These are phyloP conservation scores for Xylaria sp. DNA, from an alignment of 2,329 filamentous ascomycete genomes.

Conservation along the genomic window DNA sequence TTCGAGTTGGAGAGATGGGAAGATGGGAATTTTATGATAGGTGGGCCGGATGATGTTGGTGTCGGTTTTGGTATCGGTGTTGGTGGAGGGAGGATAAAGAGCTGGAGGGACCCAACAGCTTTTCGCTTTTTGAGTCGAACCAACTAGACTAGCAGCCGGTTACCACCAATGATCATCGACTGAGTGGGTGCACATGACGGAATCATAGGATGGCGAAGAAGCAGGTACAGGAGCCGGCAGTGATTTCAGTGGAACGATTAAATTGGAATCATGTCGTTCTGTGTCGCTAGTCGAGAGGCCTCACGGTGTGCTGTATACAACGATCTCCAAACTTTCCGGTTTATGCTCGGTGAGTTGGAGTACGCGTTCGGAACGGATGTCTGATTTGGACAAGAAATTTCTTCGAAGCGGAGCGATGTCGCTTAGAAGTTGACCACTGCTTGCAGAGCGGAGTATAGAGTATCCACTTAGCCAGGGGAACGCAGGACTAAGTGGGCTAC, in stretches of 20 bases:
- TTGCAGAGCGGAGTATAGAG: constrained; percentile 16
- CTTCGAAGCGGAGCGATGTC: constrained; percentile 35
- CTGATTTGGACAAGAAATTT: constrained; percentile 31
- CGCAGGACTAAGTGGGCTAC: constrained; percentile 6
- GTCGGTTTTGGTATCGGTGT: constrained; percentile 9
- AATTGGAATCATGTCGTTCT: constrained; percentile 31
- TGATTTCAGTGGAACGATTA: constrained; percentile 37
- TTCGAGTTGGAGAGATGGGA: constrained; percentile 26
- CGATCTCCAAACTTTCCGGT: constrained; percentile 39
- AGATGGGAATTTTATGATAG: constrained; percentile 30
- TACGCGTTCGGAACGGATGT: constrained; percentile 25
- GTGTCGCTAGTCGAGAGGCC: constrained; percentile 36
- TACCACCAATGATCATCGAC: constrained; percentile 35
- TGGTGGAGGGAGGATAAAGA: constrained; percentile 37
- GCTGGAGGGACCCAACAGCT: constrained; percentile 26
- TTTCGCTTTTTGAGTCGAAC: background rate
- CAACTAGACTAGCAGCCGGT: constrained; percentile 22
- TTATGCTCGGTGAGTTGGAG: constrained; percentile 42
- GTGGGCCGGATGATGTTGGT: constrained; percentile 28
- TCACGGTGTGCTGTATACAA: constrained; percentile 29
- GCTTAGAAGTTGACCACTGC: constrained; percentile 12
- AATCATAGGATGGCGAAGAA: constrained; percentile 14
- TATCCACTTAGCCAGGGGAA: background rate
- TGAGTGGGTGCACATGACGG: constrained; percentile 41
- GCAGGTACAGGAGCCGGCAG: constrained; percentile 27